Evolutionary conservation across 148 eudicot species (phyloP), one percentile per base, ranked within the genome.

Genomic region (Rhododendron vialii): DNA sequence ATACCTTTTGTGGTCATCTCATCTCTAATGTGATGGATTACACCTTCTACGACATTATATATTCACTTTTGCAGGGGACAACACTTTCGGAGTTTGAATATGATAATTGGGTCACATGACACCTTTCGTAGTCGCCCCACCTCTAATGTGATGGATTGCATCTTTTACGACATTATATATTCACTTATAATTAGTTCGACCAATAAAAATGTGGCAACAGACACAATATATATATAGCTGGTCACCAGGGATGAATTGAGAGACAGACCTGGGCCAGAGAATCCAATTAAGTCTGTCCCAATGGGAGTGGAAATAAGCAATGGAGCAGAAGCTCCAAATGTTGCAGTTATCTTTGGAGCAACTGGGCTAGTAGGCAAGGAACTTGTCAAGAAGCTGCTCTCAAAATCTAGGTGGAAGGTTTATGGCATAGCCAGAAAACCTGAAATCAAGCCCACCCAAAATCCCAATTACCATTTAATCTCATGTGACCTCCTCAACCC

Each of bases 351-450:
- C 82, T 95, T 94, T 78, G 99, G 99, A 63, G 95, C 84, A 81
- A 93, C 98, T 0, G 99, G 99, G 36, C 92, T 96, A 9, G 98
- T 96, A n/a, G 99, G 99, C 3, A 93, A 83, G 78, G 93, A 96
- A 90, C 93, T 96, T 5, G 91, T 92, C 41, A 88, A 74, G 82
- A 90, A 84, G 84, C 93, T 96, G 22, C 89, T 90, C 81, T 87
- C 93, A 18, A 88, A 90, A 81, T 22, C 88, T 43, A 83, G 80
- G 9, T 96, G 99, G 99, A 94, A 92, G 50, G 98, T 96, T 4
- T 96, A 96, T 33, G 99, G 99, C 13, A 83, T 96, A 2, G 95
- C 99, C 11, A 85, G 99, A 33, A 92, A 90, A 55, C 90, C 88
- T 3, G 92, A 89, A 15, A 77, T 24, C 77, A 73, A 30, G n/a